phyloP scores from a whole-genome alignment of 257 asterid genomes.

The Primulina tabacum region DNA sequence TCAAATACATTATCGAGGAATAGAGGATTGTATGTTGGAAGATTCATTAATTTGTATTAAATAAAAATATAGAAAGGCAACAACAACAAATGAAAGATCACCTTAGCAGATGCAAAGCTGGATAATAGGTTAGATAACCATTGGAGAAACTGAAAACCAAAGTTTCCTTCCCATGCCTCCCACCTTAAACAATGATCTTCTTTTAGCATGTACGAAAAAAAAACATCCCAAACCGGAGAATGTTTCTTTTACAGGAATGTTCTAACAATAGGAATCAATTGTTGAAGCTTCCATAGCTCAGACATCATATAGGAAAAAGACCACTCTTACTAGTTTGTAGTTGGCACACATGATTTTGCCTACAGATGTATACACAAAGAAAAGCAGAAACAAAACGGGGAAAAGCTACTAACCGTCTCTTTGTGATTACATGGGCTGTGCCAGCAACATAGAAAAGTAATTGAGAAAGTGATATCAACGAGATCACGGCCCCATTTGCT shows the following conservation, averaged over 20 bases:
- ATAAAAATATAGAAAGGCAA: slow-evolving; percentile 6
- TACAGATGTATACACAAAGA: neutral
- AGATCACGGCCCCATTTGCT: slow-evolving; percentile 71
- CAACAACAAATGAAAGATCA: slow-evolving; percentile 22
- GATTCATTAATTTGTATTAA: slow-evolving; percentile 6
- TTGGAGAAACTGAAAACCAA: slow-evolving; percentile 39
- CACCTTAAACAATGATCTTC: slow-evolving; percentile 54
- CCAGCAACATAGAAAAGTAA: slow-evolving; percentile 60
- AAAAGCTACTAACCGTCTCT: slow-evolving; percentile 61
- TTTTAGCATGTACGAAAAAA: slow-evolving; percentile 27
- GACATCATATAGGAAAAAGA: neutral
- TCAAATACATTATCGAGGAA: slow-evolving; percentile 2
- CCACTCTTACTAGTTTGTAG: slow-evolving; percentile 2
- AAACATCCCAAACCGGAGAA: neutral
- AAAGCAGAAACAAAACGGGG: slow-evolving; percentile 9
- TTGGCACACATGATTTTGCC: slow-evolving; percentile 14
- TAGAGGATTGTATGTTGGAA: slow-evolving; percentile 6
- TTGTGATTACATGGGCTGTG: slow-evolving; percentile 52
- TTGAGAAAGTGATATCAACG: slow-evolving; percentile 63
- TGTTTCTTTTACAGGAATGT: neutral
- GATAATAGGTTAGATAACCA: slow-evolving; percentile 48
- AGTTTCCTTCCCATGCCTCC: slow-evolving; percentile 57
- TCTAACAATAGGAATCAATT: neutral
- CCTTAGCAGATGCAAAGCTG: slow-evolving; percentile 63
- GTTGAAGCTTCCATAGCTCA: slow-evolving; percentile 14